Evolutionary conservation across 768 basidiomycete species (phyloP), one percentile per base, ranked within the genome.

Genomic region (Tephrocybe sp.): DNA sequence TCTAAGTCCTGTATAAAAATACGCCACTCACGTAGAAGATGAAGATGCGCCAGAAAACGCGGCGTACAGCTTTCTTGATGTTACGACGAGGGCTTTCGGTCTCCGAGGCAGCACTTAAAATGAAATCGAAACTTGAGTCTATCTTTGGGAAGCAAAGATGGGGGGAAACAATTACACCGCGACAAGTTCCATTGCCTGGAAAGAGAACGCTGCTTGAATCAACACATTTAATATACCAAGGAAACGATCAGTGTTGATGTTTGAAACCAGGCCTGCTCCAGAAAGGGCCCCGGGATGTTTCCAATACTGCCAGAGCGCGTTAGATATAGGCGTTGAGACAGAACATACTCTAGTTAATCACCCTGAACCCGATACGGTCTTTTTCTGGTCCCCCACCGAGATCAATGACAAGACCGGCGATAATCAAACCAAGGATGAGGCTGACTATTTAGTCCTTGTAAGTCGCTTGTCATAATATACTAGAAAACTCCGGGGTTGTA

Each of bases 31-130:
- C 79, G 58, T 91, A 92, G 76, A 92, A 92, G 24, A 90, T 54
- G 7, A 87, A 54, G 57, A 96, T 86, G 53, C 92, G 84, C 69
- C 82, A 89, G 65, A 91, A 89, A 4, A 93, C 89, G 18, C 86
- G 75, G 30, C 78, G 74, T 43, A 90, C 82, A 19, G 89, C 89
- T 61, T 83, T 88, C 19, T 81, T 72, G 55, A 94, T 88, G 59
- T 89, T 90, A 25, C 84, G 83, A 30, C 89, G 80, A 6, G 92
- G 91, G 60, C 78, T 88, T 61, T 82, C 73, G 0, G 87, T 85
- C 66, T 93, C 91, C 0, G 84, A 87, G 15, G 87, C 88, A 22
- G 86, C 80, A 47, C 85, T 86, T 44, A 35, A 27, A 21, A 16
- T 6, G 55, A 18, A 49, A 31, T 4, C 13, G 21, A 21, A 55